These are phyloP conservation scores for Leptosphaerulina australis DNA, from an alignment of 2,329 filamentous ascomycete genomes.

Conservation along the genomic window DNA sequence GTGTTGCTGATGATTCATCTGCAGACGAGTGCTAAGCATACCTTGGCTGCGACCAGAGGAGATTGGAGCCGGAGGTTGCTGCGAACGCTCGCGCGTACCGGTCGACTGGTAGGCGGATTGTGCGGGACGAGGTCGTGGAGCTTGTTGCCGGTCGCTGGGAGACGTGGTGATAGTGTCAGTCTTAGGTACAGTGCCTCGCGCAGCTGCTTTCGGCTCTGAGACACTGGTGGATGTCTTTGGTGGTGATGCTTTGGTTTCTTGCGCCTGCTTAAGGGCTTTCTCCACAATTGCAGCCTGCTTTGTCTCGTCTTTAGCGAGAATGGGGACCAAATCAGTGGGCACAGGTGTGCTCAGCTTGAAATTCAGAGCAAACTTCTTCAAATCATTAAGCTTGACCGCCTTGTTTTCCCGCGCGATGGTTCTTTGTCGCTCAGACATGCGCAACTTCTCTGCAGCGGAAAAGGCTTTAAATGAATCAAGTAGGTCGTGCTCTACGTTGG, in stretches of 20 bases:
- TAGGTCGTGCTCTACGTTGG: slow-evolving; percentile 66
- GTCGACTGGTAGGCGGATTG: slow-evolving; percentile 53
- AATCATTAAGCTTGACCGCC: slow-evolving; percentile 87
- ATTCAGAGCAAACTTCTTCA: slow-evolving; percentile 91
- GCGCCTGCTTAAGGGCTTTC: slow-evolving; percentile 78
- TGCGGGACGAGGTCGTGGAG: slow-evolving; percentile 52
- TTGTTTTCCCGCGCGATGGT: slow-evolving; percentile 72
- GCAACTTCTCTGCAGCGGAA: slow-evolving; percentile 65
- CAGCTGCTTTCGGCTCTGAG: slow-evolving; percentile 41
- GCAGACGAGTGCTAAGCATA: slow-evolving; percentile 58
- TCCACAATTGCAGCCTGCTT: slow-evolving; percentile 94
- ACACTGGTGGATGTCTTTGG: slow-evolving; percentile 52
- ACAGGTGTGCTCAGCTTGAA: slow-evolving; percentile 96
- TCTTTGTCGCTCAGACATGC: slow-evolving; percentile 62
- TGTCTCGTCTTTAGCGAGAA: slow-evolving; percentile 92
- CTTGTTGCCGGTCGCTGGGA: slow-evolving; percentile 55
- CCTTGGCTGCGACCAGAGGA: slow-evolving; percentile 51
- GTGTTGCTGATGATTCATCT: slow-evolving; percentile 59
- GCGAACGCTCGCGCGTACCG: slow-evolving; percentile 49
- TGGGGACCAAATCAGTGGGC: slow-evolving; percentile 87
- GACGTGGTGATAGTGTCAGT: slow-evolving; percentile 40
- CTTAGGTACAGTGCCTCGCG: slow-evolving; percentile 46
- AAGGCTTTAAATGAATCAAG: slow-evolving; percentile 69
- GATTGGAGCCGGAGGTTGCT: slow-evolving; percentile 51
- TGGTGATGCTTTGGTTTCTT: slow-evolving; percentile 54